Evolutionary conservation across 1,284 basidiomycete genomes (phyloP).

Genomic region (Inonotus hispidus): DNA sequence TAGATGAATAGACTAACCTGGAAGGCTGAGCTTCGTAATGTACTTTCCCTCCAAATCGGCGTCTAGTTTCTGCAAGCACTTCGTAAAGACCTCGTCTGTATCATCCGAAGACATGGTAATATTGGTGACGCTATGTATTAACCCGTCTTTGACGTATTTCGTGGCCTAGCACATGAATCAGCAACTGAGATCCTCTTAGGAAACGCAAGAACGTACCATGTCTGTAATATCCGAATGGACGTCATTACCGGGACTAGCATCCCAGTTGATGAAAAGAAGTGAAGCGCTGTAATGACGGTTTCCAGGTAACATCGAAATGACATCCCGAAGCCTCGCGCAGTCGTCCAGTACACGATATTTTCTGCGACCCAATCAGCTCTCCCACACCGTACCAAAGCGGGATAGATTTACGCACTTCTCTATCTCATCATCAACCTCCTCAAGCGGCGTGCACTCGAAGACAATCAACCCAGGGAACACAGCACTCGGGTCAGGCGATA

Average conservation of each 20-base stretch:
- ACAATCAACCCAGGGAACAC: slow-evolving; percentile 59
- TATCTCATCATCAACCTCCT: slow-evolving; percentile 54
- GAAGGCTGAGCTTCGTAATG: slow-evolving; percentile 40
- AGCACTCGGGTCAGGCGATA: slow-evolving; percentile 24
- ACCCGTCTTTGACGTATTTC: slow-evolving; percentile 39
- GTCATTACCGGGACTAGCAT: slow-evolving; percentile 34
- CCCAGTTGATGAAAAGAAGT: slow-evolving; percentile 56
- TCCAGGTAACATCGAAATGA: slow-evolving; percentile 46
- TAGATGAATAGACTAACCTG: slow-evolving; percentile 33
- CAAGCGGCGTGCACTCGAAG: slow-evolving; percentile 64
- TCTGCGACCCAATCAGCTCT: slow-evolving; percentile 30
- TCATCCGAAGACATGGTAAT: slow-evolving; percentile 49
- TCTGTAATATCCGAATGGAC: slow-evolving; percentile 39
- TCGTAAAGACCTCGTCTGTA: slow-evolving; percentile 47
- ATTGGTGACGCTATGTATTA: slow-evolving; percentile 37
- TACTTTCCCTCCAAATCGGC: slow-evolving; percentile 55
- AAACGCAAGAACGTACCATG: slow-evolving; percentile 40
- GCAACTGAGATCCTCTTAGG: not conserved
- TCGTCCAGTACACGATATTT: slow-evolving; percentile 70
- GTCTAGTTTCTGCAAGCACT: slow-evolving; percentile 35
- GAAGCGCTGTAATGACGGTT: slow-evolving; percentile 54
- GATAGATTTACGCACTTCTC: slow-evolving; percentile 43
- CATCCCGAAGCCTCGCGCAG: slow-evolving; percentile 59
- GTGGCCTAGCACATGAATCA: slow-evolving; percentile 33
- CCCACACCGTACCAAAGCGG: not conserved